Conservation (phyloP, 129 eudicot genomes). For the Centrapalus pauciflorus region DNA sequence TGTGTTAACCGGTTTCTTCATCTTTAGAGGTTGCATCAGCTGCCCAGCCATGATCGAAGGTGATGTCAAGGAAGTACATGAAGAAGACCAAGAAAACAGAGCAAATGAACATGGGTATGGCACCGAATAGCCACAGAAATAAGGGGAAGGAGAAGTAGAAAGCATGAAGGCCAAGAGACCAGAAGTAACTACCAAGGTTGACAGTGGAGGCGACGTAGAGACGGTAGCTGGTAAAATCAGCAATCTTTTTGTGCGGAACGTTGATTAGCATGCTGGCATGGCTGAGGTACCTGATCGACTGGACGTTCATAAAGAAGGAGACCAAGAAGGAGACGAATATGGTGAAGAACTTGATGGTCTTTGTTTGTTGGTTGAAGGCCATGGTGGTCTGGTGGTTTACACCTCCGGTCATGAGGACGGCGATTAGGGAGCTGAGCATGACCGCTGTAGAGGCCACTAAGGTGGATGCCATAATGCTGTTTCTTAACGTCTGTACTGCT, state of each 20-base stretch:
- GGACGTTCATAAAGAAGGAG: conserved; percentile 69
- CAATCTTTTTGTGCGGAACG: conserved; percentile 49
- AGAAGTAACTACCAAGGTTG: conserved; percentile 71
- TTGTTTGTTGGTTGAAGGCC: conserved; percentile 46
- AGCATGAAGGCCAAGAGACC: conserved; percentile 74
- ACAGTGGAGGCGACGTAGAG: conserved; percentile 56
- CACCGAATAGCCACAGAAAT: conserved; percentile 79
- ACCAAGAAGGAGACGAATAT: conserved; percentile 69
- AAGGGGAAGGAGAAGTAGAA: conserved; percentile 75
- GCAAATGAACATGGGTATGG: conserved; percentile 68
- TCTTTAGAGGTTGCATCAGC: conserved; percentile 4
- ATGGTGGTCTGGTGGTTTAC: conserved; percentile 12
- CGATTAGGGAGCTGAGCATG: conserved; percentile 80
- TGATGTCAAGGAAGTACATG: conserved; percentile 57
- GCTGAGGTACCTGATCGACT: conserved; percentile 72
- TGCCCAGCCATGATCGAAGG: conserved; percentile 37
- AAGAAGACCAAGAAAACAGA: conserved; percentile 48
- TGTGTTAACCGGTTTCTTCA: conserved; percentile 6
- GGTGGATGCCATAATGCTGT: conserved; percentile 98
- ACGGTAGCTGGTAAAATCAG: conserved; percentile 17
- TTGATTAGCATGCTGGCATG: conserved; percentile 89
- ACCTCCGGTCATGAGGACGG: conserved; percentile 63
- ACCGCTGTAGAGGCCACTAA: conserved; percentile 81
- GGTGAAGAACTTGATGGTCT: conserved; percentile 58
- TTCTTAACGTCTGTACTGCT: conserved; percentile 85